Base-by-base conservation (phyloP, 1,284 basidiomycete species). In the Sutorius eximius region DNA sequence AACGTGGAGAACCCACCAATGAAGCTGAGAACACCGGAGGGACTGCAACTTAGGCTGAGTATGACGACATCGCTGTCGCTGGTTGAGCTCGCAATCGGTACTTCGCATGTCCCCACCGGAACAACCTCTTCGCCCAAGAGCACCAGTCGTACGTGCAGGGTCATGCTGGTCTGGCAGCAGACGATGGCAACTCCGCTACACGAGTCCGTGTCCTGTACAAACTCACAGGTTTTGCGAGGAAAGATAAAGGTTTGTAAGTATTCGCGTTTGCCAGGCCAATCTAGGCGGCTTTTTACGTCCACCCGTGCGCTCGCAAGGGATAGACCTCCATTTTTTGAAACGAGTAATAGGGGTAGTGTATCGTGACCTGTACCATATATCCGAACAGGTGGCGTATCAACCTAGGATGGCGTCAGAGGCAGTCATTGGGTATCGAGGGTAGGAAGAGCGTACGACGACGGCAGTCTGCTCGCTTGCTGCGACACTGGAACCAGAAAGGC, bases 201-300 rank as follows among this genome's bases (percentile, higher is more conserved):
- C 1, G 59, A 51, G 8, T 37, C 36, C 4, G 40, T 44, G 47
- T 56, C 57, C 5, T 76, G 72, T 4, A 79, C 45, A 62, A 86
- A 86, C 5, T 70, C 61, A 59, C 77, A 79, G 8, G 72, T 66
- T 24, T 64, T 57, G 37, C 75, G 69, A 13, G 77, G 57, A 57
- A 83, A 81, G 8, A 81, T 59, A 51, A 82, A 82, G 3, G 73
- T 72, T 45, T 77, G 73, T 29, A 79, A 58, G 13, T 82, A 55
- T 33, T 62, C 55, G 49, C 63, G 58, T 55, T 67, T 52, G 29
- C 64, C 57, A 55, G 70, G 38, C 70, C 66, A 66, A 51, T 62
- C 57, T 41, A 71, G 62, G 29, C 71, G 71, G 51, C 64, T 64
- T 62, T 73, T 75, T 30, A 77, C 64, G 20, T 71, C 69, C 13